A percentile compares a stretch with the other conserved stretches of the same genome.
Conservation (phyloP, 371 early-diverging fungal species). For the Rhizopus arrhizus region DNA sequence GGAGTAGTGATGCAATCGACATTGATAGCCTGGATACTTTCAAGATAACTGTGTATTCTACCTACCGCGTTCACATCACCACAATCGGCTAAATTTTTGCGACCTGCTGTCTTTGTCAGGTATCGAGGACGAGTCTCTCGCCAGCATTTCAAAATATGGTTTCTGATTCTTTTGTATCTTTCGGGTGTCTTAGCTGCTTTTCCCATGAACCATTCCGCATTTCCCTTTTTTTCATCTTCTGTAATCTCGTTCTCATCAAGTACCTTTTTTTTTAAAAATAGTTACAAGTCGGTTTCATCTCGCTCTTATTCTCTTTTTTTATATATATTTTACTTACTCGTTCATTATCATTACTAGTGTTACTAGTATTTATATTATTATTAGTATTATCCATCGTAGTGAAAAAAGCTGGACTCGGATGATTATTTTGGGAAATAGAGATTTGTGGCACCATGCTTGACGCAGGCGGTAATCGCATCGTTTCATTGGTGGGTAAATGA, state of each 20-base stretch:
- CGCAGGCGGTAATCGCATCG: conserved; percentile 6
- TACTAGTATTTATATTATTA: not conserved
- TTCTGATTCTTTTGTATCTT: conserved; percentile 81
- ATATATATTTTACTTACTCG: conserved; percentile 3
- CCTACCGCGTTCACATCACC: conserved; percentile 92
- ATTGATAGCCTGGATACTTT: conserved; percentile 79
- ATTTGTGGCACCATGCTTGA: conserved; percentile 5
- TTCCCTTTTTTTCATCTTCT: conserved; percentile 60
- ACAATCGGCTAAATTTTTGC: conserved; percentile 47
- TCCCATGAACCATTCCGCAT: conserved; percentile 77
- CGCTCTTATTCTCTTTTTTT: not conserved
- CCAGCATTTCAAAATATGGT: conserved; percentile 83
- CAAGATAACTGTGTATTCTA: conserved; percentile 82
- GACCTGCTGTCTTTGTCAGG: conserved; percentile 54
- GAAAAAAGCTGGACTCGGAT: not conserved
- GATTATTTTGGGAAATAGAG: conserved; percentile 4
- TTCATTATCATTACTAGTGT: not conserved
- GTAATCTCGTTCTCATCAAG: conserved; percentile 40
- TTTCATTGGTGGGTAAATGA: not conserved
- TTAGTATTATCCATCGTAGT: not conserved
- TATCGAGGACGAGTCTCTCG: conserved; percentile 61
- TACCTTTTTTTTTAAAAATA: not conserved
- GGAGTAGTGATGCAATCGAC: conserved; percentile 33
- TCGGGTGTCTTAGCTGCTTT: conserved; percentile 79
- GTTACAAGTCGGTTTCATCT: not conserved